A percentile compares a stretch with the other conserved stretches of the same genome.
phyloP scores from a whole-genome alignment of 345 rosid species.

The Salix arbutifolia region DNA sequence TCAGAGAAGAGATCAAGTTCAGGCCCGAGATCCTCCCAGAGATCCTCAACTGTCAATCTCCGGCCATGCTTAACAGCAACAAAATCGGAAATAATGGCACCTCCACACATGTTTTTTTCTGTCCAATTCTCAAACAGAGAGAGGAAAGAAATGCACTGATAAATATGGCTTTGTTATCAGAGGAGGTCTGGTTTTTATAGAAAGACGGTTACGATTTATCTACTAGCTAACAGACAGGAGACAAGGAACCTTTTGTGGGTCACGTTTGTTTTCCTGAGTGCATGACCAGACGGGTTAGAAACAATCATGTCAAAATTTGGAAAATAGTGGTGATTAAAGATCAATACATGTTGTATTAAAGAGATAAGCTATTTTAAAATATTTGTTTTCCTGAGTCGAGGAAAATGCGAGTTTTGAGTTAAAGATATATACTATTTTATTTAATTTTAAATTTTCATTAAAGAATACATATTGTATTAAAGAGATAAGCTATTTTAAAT shows the following conservation, averaged over 20 bases:
- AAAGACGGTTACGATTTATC: slow-evolving; percentile 17
- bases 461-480: too few relatives aligned
- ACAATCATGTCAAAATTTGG: slow-evolving; percentile 2
- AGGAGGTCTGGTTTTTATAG: slow-evolving; percentile 6
- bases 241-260: not conserved
- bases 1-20: slow-evolving; percentile 50
- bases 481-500: too few relatives aligned
- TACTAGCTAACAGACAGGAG: slow-evolving; percentile 4
- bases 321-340: not conserved
- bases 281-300: slow-evolving; percentile 30
- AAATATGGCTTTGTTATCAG: too few relatives aligned
- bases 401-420: too few relatives aligned
- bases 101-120: slow-evolving; percentile 66
- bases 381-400: too few relatives aligned
- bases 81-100: slow-evolving; percentile 55
- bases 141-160: not conserved
- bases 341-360: too few relatives aligned
- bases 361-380: too few relatives aligned
- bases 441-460: too few relatives aligned
- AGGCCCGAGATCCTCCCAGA: slow-evolving; percentile 75
- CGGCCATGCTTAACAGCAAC: slow-evolving; percentile 37
- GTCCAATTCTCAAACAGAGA: not conserved
- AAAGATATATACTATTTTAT: too few relatives aligned
- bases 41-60: slow-evolving; percentile 42
- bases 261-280: not conserved